Evolutionary conservation across 2,329 filamentous ascomycete species (phyloP), one percentile per base, ranked within the genome.

Genomic region (Fusarium globosum): DNA sequence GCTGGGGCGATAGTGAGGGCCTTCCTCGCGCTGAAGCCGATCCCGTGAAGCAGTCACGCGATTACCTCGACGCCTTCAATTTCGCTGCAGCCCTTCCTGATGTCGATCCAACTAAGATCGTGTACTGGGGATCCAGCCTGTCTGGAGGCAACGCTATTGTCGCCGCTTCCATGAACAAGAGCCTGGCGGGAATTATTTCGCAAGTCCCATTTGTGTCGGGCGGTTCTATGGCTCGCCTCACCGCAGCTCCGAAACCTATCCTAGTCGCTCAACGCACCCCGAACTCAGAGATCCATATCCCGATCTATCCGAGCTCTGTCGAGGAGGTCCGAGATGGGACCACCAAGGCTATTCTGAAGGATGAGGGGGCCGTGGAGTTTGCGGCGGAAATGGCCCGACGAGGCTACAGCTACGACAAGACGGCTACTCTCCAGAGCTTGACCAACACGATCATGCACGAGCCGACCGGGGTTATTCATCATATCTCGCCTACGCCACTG

Each of bases 221-320:
- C 10, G 46, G 46, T n/a, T 30, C 46, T 15, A 49, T 49, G 46
- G 46, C 21, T 30, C 28, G 46, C 3, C 30, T 49, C 15, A 49
- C 46, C 1, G 46, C 28, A 18, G 46, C 46, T 6, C 28, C 46
- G 0, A 33, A 33, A 13, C 2, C 46, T 0, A 0, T 49, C 18
- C 15, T 49, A 0, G 28, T 49, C 0, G 12, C 46, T 18, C 10
- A 13, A 2, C 46, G 28, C 15, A 13, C 11, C 0, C 10, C 10
- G 0, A 11, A 13, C 1, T 18, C 46, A 18, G 28, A 49, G 7
- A 33, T 49, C 4, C 21, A n/a, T 3, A 30, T 49, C 10, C 46
- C 46, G 14, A 49, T 49, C 11, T 49, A 33, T 9, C 46, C 46
- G 5, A n/a, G 2, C 7, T 49, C 28, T 33, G 10, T 49, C 21